Evolutionary conservation across 2,329 filamentous ascomycete genomes (phyloP).

Genomic region (Verticillium tricorpus): DNA sequence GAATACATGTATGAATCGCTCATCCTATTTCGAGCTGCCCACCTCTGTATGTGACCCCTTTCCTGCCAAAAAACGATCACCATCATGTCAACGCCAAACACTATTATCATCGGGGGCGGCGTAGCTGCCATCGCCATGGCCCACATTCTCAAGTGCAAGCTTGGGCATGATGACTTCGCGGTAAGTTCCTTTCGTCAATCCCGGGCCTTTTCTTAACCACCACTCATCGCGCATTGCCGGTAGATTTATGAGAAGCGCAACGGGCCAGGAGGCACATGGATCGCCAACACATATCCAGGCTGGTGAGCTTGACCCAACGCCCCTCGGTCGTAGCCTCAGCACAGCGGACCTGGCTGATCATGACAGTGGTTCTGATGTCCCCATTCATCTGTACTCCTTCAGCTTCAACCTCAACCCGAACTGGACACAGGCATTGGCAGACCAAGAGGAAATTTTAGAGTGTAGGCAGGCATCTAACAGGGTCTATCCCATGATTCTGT

Average conservation of each 20-base stretch:
- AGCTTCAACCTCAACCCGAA: conserved; percentile 34
- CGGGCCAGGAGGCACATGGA: conserved; percentile 24
- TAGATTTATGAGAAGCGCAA: conserved; percentile 24
- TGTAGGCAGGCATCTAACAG: conserved; percentile 13
- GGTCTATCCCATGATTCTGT: neutral
- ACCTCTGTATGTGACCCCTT: too few species aligned
- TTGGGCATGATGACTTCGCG: conserved; percentile 23
- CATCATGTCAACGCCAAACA: conserved; percentile 11
- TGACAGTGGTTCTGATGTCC: conserved; percentile 21
- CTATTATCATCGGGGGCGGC: conserved; percentile 27
- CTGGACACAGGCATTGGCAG: conserved; percentile 28
- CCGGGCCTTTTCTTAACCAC: too few species aligned
- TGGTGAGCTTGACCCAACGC: conserved; percentile 12
- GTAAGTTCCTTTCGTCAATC: neutral
- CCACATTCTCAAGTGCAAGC: conserved; percentile 23
- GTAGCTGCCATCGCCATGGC: conserved; percentile 27
- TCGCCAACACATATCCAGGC: conserved; percentile 24
- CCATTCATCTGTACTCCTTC: conserved; percentile 35
- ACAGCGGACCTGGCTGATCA: neutral
- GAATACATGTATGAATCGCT: neutral
- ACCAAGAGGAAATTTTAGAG: conserved; percentile 28
- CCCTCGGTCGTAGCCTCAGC: too few species aligned
- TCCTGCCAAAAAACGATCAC: neutral
- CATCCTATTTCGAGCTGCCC: neutral
- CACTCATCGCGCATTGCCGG: too few species aligned